Base-by-base conservation (phyloP, 345 rosid species). In the Pugionium cornutum region DNA sequence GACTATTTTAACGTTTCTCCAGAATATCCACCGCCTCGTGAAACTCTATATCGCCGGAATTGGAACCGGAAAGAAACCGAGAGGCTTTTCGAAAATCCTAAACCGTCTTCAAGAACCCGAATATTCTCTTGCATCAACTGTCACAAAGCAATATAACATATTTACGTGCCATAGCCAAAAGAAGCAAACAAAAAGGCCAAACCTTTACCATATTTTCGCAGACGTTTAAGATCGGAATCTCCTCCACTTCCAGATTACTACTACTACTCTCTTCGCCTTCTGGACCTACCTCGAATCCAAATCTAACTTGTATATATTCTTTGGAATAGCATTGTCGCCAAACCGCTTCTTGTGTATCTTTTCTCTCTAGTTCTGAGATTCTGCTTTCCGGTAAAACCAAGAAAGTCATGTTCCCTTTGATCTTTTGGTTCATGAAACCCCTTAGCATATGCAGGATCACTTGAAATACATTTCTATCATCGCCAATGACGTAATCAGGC, bases 391-490 rank as follows among this genome's bases (percentile, higher is more conserved):
- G 65, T 25, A 72, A 65, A 49, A 85, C 80, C 49, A 81, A 69
- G 62, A 89, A 73, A 27, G 72, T 41, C 45, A 82, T 80, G 62
- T 71, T 57, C 52, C 95, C 89, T 39, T 84, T 78, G 50, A 56
- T 34, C 30, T 67, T 72, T 9, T 60, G 45, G 51, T 80, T 79
- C 77, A 84, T 73, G 31, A 92, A 46, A 73, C 66, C 79, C 5
- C 94, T 89, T 6, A 89, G 78, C 97, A 92, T 84, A 76, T 92
- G 96, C 78, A 92, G 64, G 28, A 89, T 72, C 68, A 87, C 84
- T 77, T 92, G 98, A 58, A 89, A 80, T 34, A 88, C 77, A 59
- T 88, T 84, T 58, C 79, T 79, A 37, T 85, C 97, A 40, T 92
- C 96, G 4, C 98, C 98, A 32, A 86, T 59, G 27, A 89, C 84